Evolutionary conservation across 169 alveolate genomes (phyloP), one percentile per base, ranked within the genome.

Genomic region (Eimeria falciformis): DNA sequence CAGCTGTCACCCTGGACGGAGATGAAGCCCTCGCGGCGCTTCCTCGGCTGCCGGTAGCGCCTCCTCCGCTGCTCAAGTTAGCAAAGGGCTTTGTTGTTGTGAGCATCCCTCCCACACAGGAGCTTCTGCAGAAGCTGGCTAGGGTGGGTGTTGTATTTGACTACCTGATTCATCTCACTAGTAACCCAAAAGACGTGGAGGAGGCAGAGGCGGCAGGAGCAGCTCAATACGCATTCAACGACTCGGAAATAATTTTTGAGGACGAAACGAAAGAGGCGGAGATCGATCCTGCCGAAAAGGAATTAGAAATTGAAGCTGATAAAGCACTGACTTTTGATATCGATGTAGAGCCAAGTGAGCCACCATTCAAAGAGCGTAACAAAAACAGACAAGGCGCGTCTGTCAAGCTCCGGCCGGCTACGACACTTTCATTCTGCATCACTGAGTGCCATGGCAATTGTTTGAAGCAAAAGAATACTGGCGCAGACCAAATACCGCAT

Each of bases 171-270:
- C 89, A 79, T 45, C 55, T 79, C 50, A 79, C 89, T 23, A 79
- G n/a, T 53, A 79, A 79, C 66, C 89, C 89, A 55, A 55, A 79
- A 33, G 89, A 79, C 55, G 29, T 79, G 50, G 75, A 50, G 55
- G 89, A 53, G 75, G 89, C 89, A 55, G 89, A 79, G 66, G 73
- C 55, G 1, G 89, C 89, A 55, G 89, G 89, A 40, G 89, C 89
- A n/a, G 37, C 89, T 50, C 75, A 79, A 50, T 79, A 14, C 53
- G 89, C 89, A 9, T 79, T 58, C 56, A 79, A 69, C 0, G 73
- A 79, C 56, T 55, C 73, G 21, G 89, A 79, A 14, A 45, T 55
- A 29, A 23, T 55, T 37, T 79, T 79, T 25, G 89, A 79, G 55
- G 73, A 79, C 53, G 89, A 79, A 12, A 3, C 55, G 43, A 33